phyloP scores from a whole-genome alignment of 805 yeast genomes.

The Zygoascus bituminiphila region DNA sequence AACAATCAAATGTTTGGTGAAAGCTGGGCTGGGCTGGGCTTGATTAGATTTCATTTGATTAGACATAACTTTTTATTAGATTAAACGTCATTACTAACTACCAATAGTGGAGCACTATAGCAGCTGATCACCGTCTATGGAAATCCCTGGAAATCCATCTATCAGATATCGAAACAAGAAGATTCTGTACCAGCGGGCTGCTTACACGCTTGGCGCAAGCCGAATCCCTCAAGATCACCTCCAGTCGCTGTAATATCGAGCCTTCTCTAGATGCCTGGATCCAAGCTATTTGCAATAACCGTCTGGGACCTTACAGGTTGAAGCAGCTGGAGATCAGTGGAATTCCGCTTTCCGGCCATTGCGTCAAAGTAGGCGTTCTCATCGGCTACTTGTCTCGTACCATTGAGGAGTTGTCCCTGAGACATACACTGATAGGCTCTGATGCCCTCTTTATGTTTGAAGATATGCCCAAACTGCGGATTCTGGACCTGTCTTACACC shows the following conservation, averaged over 20 bases:
- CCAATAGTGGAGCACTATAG: conserved; percentile 1
- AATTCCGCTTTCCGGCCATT: neutral
- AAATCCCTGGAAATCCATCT: neutral
- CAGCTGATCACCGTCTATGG: neutral
- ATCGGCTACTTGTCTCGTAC: neutral
- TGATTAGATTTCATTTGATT: no score
- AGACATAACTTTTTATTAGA: neutral
- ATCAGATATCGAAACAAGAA: neutral
- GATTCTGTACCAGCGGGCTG: neutral
- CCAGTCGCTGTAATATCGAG: neutral
- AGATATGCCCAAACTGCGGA: neutral
- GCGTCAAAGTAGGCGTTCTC: neutral
- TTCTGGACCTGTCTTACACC: conserved; percentile 2
- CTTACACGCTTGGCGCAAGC: neutral
- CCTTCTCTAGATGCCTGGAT: neutral
- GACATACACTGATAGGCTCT: conserved; percentile 1
- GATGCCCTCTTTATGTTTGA: neutral
- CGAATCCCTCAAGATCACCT: neutral
- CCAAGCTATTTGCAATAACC: neutral
- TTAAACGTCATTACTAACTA: neutral
- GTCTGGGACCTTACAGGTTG: neutral
- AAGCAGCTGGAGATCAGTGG: neutral
- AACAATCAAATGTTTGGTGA: no score
- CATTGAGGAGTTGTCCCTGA: neutral
- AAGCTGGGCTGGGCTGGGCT: no score